Evolutionary conservation across 1,139 yeast species (phyloP), one percentile per base, ranked within the genome.

Genomic region (Entelexis paramagnoliae): DNA sequence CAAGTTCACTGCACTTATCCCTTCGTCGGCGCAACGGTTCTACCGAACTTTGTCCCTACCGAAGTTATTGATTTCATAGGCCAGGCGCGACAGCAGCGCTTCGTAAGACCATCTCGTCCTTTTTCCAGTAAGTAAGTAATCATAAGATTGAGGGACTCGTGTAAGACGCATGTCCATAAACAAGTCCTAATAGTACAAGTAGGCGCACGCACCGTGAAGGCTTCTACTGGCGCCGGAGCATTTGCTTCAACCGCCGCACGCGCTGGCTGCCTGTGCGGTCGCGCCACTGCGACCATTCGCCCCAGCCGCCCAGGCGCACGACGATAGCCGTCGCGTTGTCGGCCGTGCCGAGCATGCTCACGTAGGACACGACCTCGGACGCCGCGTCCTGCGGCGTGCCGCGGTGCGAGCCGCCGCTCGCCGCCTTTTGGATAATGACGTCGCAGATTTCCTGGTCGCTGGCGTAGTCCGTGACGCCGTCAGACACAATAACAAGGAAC

Each of bases 261-360:
- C 97, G 74, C 51, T 80, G 67, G 48, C 75, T 78, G 1, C 95
- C 96, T 0, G 96, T 87, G 48, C 95, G 71, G 68, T 91, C 97
- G 14, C 72, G 62, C 55, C 76, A 69, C 33, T 60, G 55, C 6
- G 91, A 91, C 96, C 97, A 91, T 52, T 79, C 76, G 13, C 95
- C 96, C 98, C 98, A 91, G 8, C 96, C 96, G 41, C 77, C 75
- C 52, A 91, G 70, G 52, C 95, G 72, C 3, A 91, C 68, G 13
- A 91, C 87, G 58, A 84, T 63, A 64, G 96, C 87, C 0, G 96
- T 87, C 13, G 97, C 94, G 68, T 91, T 91, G 66, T 91, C 98
- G 62, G 86, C 91, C 3, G 95, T 94, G 10, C 95, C 96, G 13
- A 89, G 76, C 48, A 85, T 85, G 63, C 84, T 91, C 16, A 89